Percentiles rank a stretch among this genome's conserved stretches.
Conservation (phyloP, 1,139 yeast species). For the Pichiaceae sp. region DNA sequence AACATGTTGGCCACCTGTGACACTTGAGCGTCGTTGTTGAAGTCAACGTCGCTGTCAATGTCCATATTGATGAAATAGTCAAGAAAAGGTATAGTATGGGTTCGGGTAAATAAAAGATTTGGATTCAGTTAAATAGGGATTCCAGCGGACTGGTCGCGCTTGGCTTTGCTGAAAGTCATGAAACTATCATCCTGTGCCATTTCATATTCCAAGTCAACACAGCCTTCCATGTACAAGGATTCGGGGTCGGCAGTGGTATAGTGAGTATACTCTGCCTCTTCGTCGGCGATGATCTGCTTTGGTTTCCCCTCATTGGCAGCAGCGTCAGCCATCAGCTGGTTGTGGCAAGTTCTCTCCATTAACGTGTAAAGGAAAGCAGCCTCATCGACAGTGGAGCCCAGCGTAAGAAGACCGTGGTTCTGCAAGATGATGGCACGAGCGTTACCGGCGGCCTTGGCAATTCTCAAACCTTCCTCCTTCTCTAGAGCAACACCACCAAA, state of each 20-base stretch:
- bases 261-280: slow-evolving; percentile 59
- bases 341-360: slow-evolving; percentile 59
- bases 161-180: slow-evolving; percentile 4
- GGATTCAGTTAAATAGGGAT: neutral
- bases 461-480: slow-evolving; percentile 57
- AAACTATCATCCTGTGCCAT: slow-evolving; percentile 9
- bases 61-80: slow-evolving; percentile 31
- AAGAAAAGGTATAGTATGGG: neutral
- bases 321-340: slow-evolving; percentile 55
- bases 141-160: neutral
- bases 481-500: slow-evolving; percentile 84
- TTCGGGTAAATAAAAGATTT: neutral
- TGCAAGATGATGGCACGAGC: slow-evolving; percentile 55
- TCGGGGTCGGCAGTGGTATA: slow-evolving; percentile 52
- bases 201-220: slow-evolving; percentile 8
- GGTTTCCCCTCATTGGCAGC: slow-evolving; percentile 24
- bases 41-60: slow-evolving; percentile 46
- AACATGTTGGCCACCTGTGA: slow-evolving; percentile 24
- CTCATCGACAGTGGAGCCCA: slow-evolving; percentile 68
- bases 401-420: slow-evolving; percentile 71
- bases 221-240: slow-evolving; percentile 33
- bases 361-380: slow-evolving; percentile 64
- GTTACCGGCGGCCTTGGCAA: slow-evolving; percentile 59
- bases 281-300: slow-evolving; percentile 35
- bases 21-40: slow-evolving; percentile 35